Percentiles rank a stretch among this genome's conserved stretches.
Conservation (phyloP, 140 eudicot genomes). For the Senecio squalidus region DNA sequence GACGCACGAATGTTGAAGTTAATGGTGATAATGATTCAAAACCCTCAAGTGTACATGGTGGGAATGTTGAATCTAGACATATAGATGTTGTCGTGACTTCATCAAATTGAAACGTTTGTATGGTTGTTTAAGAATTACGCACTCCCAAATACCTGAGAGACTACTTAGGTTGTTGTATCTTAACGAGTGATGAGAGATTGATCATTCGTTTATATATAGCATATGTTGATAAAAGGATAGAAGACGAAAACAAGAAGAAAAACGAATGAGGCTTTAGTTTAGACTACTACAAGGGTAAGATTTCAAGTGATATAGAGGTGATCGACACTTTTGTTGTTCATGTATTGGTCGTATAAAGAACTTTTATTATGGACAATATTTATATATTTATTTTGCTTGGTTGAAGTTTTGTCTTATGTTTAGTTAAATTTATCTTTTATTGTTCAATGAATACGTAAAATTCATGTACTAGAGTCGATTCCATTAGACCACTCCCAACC, state of each 20-base stretch:
- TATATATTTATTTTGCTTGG: not conserved
- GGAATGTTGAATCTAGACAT: constrained; percentile 12
- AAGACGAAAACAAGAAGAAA: not conserved
- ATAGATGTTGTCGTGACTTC: constrained; percentile 25
- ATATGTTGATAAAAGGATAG: not conserved
- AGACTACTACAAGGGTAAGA: not conserved
- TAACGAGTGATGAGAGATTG: not conserved
- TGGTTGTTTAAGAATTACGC: no score
- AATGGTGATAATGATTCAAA: constrained; percentile 22
- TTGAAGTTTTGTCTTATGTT: not conserved
- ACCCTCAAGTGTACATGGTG: constrained; percentile 22
- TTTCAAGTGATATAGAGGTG: not conserved
- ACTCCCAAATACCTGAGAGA: not conserved
- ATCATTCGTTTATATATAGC: not conserved
- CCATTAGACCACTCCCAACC: no score
- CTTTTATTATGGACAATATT: not conserved
- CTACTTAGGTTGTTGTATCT: not conserved
- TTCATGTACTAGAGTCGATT: no score
- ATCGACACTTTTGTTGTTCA: not conserved
- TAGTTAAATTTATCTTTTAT: no score
- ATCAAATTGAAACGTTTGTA: not conserved
- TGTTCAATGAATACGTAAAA: no score
- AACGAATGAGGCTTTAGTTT: constrained; percentile 3
- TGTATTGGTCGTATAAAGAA: not conserved
- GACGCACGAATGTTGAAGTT: constrained; percentile 4